Conservation (phyloP, 2,329 filamentous ascomycete genomes). For the Stagonosporopsis rhizophila region DNA sequence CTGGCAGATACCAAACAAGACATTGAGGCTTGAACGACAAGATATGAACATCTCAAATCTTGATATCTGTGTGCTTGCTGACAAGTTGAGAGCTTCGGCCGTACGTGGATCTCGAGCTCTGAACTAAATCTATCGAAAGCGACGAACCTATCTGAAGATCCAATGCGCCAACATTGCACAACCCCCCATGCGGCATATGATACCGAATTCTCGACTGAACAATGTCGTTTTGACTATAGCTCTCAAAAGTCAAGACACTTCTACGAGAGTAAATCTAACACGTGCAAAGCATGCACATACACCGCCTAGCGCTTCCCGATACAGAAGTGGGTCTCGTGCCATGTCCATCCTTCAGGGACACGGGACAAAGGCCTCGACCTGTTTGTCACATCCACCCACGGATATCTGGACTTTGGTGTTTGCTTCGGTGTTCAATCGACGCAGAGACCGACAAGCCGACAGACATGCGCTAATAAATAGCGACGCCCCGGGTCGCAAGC, state of each 20-base stretch:
- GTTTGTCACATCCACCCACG: conserved; percentile 1
- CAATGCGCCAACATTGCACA: not conserved
- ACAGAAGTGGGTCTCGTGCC: conserved; percentile 19
- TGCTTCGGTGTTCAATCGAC: conserved; percentile 1
- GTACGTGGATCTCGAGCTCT: not conserved
- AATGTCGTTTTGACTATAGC: not conserved
- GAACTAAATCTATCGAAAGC: too few relatives aligned
- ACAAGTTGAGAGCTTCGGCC: not conserved
- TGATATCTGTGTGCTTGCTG: not conserved
- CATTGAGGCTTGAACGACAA: conserved; percentile 4
- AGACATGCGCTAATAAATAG: conserved; percentile 18
- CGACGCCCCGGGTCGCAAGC: conserved; percentile 26
- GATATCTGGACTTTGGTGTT: conserved; percentile 5
- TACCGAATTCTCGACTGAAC: not conserved
- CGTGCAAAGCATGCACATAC: conserved; percentile 6
- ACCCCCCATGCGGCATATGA: not conserved
- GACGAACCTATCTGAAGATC: not conserved
- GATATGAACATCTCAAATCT: conserved; percentile 5
- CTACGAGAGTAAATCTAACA: not conserved
- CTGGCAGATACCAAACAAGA: conserved; percentile 4
- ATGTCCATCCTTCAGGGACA: conserved; percentile 10
- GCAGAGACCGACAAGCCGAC: conserved; percentile 26
- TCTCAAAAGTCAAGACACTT: not conserved
- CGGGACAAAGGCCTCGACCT: conserved; percentile 10
- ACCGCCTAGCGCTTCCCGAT: conserved; percentile 9